Percentiles rank a stretch among this genome's conserved stretches.
Conservation (phyloP, 257 asterid genomes). For the Capsicum pubescens region DNA sequence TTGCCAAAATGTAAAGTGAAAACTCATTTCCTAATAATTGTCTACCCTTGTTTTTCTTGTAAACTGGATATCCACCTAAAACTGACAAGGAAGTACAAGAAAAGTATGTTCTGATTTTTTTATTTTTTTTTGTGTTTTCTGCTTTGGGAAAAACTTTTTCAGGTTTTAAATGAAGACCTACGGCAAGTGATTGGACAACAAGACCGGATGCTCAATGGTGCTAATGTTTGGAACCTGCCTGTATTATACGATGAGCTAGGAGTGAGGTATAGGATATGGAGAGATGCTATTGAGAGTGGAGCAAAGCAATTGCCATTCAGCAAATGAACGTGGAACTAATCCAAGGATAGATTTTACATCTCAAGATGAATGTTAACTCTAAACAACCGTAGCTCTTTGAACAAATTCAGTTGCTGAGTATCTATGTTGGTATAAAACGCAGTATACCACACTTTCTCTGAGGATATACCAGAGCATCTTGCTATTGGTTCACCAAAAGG, state of each 20-base stretch:
- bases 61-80: neutral
- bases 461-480: constrained; percentile 6
- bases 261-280: constrained; percentile 84
- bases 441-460: neutral
- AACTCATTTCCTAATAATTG: too few species aligned
- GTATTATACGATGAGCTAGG: constrained; percentile 85
- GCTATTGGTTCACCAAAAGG: neutral
- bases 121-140: too few species aligned
- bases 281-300: constrained; percentile 72
- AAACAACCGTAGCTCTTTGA: neutral
- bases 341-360: neutral
- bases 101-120: neutral
- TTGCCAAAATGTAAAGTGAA: too few species aligned
- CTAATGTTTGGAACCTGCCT: constrained; percentile 76
- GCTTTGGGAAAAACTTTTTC: constrained; percentile 19
- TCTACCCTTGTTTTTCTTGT: too few species aligned
- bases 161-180: constrained; percentile 89
- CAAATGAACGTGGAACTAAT: constrained; percentile 41
- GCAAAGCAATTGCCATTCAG: constrained; percentile 49
- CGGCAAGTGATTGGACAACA: constrained; percentile 84
- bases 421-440: neutral
- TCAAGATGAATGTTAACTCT: neutral
- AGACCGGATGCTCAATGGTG: constrained; percentile 76
- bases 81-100: neutral
- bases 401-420: neutral